Evolutionary conservation across 1,284 basidiomycete species (phyloP).

Genomic region (Lentinus polychrous): DNA sequence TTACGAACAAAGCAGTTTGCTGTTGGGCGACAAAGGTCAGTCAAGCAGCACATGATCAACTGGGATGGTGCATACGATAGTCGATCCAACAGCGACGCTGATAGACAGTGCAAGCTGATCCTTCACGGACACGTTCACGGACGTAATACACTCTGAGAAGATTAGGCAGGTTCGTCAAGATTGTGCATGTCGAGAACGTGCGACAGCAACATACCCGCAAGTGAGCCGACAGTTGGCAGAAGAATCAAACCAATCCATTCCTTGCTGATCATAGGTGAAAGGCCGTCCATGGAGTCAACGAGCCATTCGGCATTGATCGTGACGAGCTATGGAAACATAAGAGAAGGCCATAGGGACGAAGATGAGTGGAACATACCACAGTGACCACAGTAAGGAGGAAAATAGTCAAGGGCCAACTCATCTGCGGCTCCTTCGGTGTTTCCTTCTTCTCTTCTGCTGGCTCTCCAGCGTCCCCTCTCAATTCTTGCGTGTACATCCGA

Average conservation of each 20-base stretch:
- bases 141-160: constrained; percentile 71
- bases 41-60: background rate
- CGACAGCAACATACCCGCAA: constrained; percentile 56
- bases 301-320: constrained; percentile 84
- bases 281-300: constrained; percentile 72
- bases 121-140: constrained; percentile 84
- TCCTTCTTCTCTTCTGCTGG: background rate
- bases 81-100: constrained; percentile 85
- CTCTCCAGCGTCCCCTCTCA: background rate
- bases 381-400: constrained; percentile 2
- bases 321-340: constrained; percentile 41
- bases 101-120: constrained; percentile 70
- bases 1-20: constrained; percentile 86
- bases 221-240: constrained; percentile 83
- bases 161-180: background rate
- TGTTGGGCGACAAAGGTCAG: constrained; percentile 19
- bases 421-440: constrained; percentile 3
- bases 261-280: constrained; percentile 51
- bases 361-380: background rate
- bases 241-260: constrained; percentile 86
- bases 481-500: background rate
- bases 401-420: constrained; percentile 8
- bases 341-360: background rate
- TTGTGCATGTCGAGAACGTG: background rate
- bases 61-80: constrained; percentile 56